Percentiles rank a stretch among this genome's conserved stretches.
Conservation (phyloP, 495 filamentous ascomycete species). For the Penicillium pancosmium region DNA sequence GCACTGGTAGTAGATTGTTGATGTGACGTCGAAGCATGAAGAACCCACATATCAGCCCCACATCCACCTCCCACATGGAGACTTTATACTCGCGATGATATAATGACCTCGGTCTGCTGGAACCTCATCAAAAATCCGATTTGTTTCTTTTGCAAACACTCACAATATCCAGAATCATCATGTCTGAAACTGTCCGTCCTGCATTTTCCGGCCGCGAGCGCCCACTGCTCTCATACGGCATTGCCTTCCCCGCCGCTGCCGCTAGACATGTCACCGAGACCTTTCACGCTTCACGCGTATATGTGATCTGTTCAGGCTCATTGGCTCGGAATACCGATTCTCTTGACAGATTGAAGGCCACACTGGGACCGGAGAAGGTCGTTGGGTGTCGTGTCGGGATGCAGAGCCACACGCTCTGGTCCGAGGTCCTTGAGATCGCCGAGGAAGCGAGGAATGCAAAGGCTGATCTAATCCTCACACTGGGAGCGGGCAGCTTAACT, state of each 20-base stretch:
- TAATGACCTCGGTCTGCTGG: background rate
- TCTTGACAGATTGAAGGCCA: slow-evolving; percentile 45
- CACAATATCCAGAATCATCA: background rate
- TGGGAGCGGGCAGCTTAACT: slow-evolving; percentile 63
- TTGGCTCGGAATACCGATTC: slow-evolving; percentile 56
- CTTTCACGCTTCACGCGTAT: slow-evolving; percentile 56
- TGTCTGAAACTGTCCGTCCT: slow-evolving; percentile 40
- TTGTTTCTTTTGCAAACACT: background rate
- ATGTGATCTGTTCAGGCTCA: slow-evolving; percentile 63
- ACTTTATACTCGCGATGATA: slow-evolving; percentile 4
- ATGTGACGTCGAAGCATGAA: background rate
- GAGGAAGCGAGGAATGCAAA: slow-evolving; percentile 47
- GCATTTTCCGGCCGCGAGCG: slow-evolving; percentile 40
- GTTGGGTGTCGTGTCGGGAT: slow-evolving; percentile 60
- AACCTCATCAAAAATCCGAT: background rate
- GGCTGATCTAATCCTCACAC: slow-evolving; percentile 60
- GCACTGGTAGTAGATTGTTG: background rate
- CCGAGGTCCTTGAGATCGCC: slow-evolving; percentile 59
- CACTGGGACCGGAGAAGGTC: slow-evolving; percentile 46
- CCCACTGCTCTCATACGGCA: slow-evolving; percentile 52
- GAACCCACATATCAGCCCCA: slow-evolving; percentile 18
- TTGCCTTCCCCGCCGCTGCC: slow-evolving; percentile 54
- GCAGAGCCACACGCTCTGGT: slow-evolving; percentile 60
- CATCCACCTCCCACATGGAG: slow-evolving; percentile 19
- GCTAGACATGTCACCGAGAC: slow-evolving; percentile 51